A percentile compares a stretch with the other conserved stretches of the same genome.
phyloP scores from a whole-genome alignment of 2,329 filamentous ascomycete genomes.

The Emmonsiellopsis sp. region DNA sequence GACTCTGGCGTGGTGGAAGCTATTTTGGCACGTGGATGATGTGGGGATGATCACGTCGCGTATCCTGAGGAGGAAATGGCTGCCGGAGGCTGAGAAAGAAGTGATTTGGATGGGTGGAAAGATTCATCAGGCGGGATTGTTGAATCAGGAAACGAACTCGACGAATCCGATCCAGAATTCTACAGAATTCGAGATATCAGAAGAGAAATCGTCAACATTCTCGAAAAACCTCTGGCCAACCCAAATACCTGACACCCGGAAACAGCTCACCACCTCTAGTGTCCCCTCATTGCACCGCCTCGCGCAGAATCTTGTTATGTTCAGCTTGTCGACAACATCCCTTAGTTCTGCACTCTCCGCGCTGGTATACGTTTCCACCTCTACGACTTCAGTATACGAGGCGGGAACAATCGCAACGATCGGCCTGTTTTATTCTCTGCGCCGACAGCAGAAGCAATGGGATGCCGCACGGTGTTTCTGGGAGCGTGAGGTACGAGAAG shows the following conservation, averaged over 20 bases:
- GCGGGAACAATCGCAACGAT: constrained; percentile 50
- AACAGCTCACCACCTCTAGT: constrained; percentile 55
- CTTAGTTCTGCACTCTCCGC: constrained; percentile 48
- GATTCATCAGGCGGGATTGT: constrained; percentile 55
- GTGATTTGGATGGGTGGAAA: constrained; percentile 76
- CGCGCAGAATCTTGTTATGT: constrained; percentile 64
- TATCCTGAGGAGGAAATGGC: constrained; percentile 66
- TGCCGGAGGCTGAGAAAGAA: constrained; percentile 67
- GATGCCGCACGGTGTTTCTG: constrained; percentile 43
- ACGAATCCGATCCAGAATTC: neutral
- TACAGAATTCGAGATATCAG: neutral
- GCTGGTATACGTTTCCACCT: constrained; percentile 46
- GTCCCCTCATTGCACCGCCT: constrained; percentile 63
- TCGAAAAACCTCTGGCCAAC: constrained; percentile 53
- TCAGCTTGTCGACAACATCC: constrained; percentile 64
- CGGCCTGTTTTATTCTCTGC: constrained; percentile 47
- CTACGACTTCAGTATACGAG: constrained; percentile 45
- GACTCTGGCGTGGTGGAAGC: constrained; percentile 82
- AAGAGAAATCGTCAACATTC: neutral
- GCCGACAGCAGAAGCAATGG: constrained; percentile 52
- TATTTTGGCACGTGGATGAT: constrained; percentile 91
- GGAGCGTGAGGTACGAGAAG: constrained; percentile 45
- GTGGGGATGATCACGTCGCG: constrained; percentile 74
- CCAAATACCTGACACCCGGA: constrained; percentile 63
- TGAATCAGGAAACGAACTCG: constrained; percentile 14